These are phyloP conservation scores for Micromonas commoda DNA, from an alignment of 139 green algal species.

Conservation along the genomic window DNA sequence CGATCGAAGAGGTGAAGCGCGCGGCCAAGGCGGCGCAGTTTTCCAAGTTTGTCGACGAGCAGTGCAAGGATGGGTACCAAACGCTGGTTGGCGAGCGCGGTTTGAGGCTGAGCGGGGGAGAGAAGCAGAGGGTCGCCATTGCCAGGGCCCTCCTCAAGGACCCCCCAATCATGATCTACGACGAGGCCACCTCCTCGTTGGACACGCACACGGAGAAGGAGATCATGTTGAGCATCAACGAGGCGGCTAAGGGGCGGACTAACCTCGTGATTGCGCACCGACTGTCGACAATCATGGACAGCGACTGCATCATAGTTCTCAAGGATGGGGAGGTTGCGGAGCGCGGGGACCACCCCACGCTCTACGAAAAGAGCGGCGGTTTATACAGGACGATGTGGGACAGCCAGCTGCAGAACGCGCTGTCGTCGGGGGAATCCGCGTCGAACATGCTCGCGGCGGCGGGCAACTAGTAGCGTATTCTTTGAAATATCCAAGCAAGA, in stretches of 20 bases:
- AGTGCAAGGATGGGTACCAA: conserved; percentile 84
- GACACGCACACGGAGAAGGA: conserved; percentile 39
- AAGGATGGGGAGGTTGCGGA: conserved; percentile 47
- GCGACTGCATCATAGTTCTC: conserved; percentile 68
- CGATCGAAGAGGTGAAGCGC: conserved; percentile 27
- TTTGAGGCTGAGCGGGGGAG: conserved; percentile 77
- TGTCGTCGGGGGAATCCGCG: not conserved
- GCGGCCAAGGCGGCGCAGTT: conserved; percentile 53
- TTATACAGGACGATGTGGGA: conserved; percentile 33
- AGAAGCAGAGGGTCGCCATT: conserved; percentile 84
- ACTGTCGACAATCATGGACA: conserved; percentile 63
- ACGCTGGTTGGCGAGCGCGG: conserved; percentile 89
- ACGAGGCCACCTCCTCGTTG: conserved; percentile 46
- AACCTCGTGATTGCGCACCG: conserved; percentile 76
- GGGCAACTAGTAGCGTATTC: too few species aligned
- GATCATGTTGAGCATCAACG: conserved; percentile 20
- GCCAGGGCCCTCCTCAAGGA: conserved; percentile 67
- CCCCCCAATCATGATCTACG: conserved; percentile 44
- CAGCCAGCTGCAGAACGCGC: conserved; percentile 2
- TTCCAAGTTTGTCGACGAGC: conserved; percentile 74
- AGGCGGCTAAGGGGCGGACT: not conserved
- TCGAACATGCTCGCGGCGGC: too few species aligned
- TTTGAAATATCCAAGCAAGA: too few species aligned
- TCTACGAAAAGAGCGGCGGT: not conserved
- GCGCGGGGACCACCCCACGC: conserved; percentile 44